phyloP scores from a whole-genome alignment of 2,329 filamentous ascomycete species.

The Phialophora verrucosa region DNA sequence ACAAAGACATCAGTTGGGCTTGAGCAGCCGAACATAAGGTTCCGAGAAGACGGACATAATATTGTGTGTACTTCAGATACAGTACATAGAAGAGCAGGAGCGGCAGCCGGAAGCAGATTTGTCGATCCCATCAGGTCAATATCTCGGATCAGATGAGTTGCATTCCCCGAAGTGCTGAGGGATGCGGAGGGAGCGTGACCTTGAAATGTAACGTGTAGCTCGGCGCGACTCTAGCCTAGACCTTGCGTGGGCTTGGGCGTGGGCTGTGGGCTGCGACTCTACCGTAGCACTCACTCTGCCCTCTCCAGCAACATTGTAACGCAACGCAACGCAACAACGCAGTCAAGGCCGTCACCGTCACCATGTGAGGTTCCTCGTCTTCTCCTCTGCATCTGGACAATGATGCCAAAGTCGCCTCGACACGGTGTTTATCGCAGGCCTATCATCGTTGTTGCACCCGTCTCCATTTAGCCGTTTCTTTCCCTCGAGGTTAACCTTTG shows the following conservation, averaged over 20 bases:
- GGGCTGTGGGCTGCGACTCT: neutral
- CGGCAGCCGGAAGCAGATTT: too few species aligned
- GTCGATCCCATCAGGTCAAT: neutral
- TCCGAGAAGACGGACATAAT: neutral
- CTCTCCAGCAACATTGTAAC: constrained; percentile 4
- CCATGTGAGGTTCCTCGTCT: neutral
- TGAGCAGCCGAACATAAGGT: neutral
- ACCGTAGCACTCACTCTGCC: constrained; percentile 7
- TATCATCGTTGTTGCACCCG: constrained; percentile 9
- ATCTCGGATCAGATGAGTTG: neutral
- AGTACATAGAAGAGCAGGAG: too few species aligned
- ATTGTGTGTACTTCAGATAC: neutral
- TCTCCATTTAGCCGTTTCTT: neutral
- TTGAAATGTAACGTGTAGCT: constrained; percentile 10
- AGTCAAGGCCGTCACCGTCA: constrained; percentile 3
- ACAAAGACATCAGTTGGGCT: neutral
- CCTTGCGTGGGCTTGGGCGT: neutral
- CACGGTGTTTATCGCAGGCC: neutral
- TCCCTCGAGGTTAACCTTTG: neutral
- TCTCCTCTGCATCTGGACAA: neutral
- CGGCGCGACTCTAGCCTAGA: neutral
- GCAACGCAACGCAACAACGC: constrained; percentile 6
- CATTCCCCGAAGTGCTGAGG: neutral
- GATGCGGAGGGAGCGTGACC: neutral
- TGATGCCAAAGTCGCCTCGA: neutral